phyloP scores from a whole-genome alignment of 2,329 filamentous ascomycete genomes.

The Paracorniculantispora psalliotae region DNA sequence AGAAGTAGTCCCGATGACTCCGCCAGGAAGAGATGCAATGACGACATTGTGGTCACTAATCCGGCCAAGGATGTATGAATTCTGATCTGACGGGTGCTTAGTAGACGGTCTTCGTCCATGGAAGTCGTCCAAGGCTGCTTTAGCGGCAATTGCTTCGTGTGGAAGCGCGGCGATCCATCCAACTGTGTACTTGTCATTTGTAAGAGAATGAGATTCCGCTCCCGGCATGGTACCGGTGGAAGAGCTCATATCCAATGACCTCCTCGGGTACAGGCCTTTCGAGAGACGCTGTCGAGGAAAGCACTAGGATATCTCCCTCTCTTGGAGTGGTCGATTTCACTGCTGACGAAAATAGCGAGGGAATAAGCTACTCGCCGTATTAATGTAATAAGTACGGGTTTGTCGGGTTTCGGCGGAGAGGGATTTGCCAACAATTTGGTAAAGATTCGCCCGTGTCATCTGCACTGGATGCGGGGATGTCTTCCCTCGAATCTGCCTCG shows the following conservation, averaged over 20 bases:
- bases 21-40: slow-evolving; percentile 16
- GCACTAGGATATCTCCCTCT: background rate
- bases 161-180: slow-evolving; percentile 20
- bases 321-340: background rate
- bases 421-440: background rate
- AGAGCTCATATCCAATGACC: background rate
- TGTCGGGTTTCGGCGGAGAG: background rate
- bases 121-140: slow-evolving; percentile 21
- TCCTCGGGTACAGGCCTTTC: background rate
- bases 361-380: background rate
- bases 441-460: background rate
- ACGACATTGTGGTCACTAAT: slow-evolving; percentile 20
- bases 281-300: background rate
- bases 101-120: slow-evolving; percentile 15
- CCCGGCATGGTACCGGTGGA: background rate
- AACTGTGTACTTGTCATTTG: background rate
- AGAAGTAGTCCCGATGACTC: slow-evolving; percentile 9
- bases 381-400: background rate
- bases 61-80: slow-evolving; percentile 22
- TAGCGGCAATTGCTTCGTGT: slow-evolving; percentile 22
- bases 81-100: slow-evolving; percentile 17
- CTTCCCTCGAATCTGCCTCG: background rate
- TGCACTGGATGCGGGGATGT: background rate
- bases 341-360: background rate
- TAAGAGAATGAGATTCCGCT: background rate